Percentiles rank a stretch among this genome's conserved stretches.
These are phyloP conservation scores for Haplosporangium sp. DNA, from an alignment of 371 early-diverging fungal genomes.

Conservation along the genomic window DNA sequence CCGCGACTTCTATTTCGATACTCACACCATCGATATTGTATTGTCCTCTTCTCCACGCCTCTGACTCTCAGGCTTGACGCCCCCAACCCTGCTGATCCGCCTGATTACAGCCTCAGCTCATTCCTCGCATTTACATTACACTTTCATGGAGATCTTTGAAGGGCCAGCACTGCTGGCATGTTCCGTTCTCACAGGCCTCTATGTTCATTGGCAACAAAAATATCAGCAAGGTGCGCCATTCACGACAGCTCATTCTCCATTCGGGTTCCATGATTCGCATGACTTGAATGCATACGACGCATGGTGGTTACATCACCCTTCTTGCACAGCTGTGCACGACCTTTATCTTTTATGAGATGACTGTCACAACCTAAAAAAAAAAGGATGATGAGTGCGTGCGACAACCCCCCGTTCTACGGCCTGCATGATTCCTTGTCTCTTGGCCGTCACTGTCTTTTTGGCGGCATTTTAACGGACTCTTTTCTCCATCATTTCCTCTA, in stretches of 20 bases:
- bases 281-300: too few relatives aligned
- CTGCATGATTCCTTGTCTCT: too few relatives aligned
- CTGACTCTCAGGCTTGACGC: neutral
- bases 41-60: neutral
- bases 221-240: slow-evolving; percentile 41
- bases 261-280: too few relatives aligned
- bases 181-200: slow-evolving; percentile 29
- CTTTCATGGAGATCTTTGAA: slow-evolving; percentile 49
- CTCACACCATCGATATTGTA: too few relatives aligned
- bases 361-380: too few relatives aligned
- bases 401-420: too few relatives aligned
- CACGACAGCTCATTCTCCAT: neutral
- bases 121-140: neutral
- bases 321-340: neutral
- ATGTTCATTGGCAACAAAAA: slow-evolving; percentile 32
- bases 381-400: too few relatives aligned
- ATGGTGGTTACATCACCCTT: neutral
- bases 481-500: neutral
- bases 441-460: too few relatives aligned
- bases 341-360: neutral
- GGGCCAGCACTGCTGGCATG: slow-evolving; percentile 41
- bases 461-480: too few relatives aligned
- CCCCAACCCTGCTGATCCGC: neutral
- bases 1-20: neutral
- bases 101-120: neutral